Base-by-base conservation (phyloP, 805 yeast species). In the Kluyveromyces wickerhamii region DNA sequence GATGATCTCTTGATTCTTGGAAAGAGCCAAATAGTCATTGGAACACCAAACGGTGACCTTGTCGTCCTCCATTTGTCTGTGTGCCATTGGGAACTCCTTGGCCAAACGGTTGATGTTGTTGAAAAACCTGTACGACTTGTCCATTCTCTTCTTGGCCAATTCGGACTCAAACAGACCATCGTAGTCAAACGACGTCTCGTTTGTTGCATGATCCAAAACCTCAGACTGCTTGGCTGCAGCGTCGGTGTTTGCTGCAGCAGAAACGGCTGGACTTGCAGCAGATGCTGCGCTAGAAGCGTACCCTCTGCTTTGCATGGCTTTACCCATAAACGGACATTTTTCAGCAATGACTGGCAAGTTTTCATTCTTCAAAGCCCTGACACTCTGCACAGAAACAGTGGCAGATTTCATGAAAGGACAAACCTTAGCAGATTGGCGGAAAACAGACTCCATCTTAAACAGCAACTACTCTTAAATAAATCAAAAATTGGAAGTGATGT, bases 41-140 rank as follows among this genome's bases (percentile, higher is more conserved):
- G 98, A 88, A 56, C 99, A 92, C 99, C 99, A 92, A 39, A 92
- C 98, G 34, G 95, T 87, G 39, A 92, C 98, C 55, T 83, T 83
- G 51, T 86, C 94, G 11, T 66, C 66, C 52, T 79, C 85, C 23
- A 54, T 41, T 38, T 78, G 71, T 45, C 92, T 74, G 56, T 92
- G 98, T 23, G 98, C 98, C 51, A 67, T 67, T 28, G 99, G 99
- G 55, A 86, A 92, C 57, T 89, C 95, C 41, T 77, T 69, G 31
- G 97, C 97, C 49, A 92, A 70, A 48, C 99, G 79, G 69, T 92
- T 92, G 67, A 92, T 87, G 69, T 92, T 92, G 74, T 92, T 92
- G 72, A 92, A 92, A 61, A 74, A 89, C 51, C 99, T 80, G 64
- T 92, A 92, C 15, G 96, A 86, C 60, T 83, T 85, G 67, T 92